Conservation (phyloP, 192 early-diverging fungal genomes). For the Oehlia diaphana region DNA sequence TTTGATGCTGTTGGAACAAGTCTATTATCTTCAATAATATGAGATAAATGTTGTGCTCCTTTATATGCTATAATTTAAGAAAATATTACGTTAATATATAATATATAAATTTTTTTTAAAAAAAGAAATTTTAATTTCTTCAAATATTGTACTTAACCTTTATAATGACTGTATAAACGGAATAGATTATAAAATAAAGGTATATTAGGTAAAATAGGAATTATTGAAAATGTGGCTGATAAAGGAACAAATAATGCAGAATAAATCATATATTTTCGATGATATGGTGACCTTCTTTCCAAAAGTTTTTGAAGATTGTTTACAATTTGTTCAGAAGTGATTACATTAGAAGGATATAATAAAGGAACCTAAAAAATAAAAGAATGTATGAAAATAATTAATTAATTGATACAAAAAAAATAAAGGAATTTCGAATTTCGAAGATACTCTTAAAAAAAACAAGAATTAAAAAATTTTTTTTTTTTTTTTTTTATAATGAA, state of each 20-base stretch:
- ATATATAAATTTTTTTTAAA: too few relatives aligned
- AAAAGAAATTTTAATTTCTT: background rate
- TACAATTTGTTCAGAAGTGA: conserved; percentile 38
- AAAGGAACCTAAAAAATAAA: conserved; percentile 38
- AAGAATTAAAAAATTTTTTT: too few relatives aligned
- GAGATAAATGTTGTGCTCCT: conserved; percentile 27
- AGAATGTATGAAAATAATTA: background rate
- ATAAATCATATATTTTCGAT: conserved; percentile 68
- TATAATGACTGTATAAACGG: conserved; percentile 79
- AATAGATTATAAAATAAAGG: conserved; percentile 79
- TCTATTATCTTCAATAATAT: conserved; percentile 10
- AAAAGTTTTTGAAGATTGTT: conserved; percentile 49
- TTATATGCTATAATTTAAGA: conserved; percentile 14
- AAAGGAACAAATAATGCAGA: conserved; percentile 69
- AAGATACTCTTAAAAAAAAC: too few relatives aligned
- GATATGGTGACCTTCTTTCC: conserved; percentile 59
- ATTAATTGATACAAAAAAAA: background rate
- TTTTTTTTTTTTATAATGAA: too few relatives aligned
- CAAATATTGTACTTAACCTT: conserved; percentile 47
- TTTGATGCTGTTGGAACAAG: conserved; percentile 2
- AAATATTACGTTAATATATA: too few relatives aligned
- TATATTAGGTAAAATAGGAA: conserved; percentile 76
- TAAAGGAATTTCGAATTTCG: too few relatives aligned
- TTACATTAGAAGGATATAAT: conserved; percentile 53
- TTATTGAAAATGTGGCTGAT: conserved; percentile 65